Percentiles rank a stretch among this genome's conserved stretches.
Evolutionary conservation across 352 stramenopile species (phyloP).

Genomic region (Pythium aristosporum): DNA sequence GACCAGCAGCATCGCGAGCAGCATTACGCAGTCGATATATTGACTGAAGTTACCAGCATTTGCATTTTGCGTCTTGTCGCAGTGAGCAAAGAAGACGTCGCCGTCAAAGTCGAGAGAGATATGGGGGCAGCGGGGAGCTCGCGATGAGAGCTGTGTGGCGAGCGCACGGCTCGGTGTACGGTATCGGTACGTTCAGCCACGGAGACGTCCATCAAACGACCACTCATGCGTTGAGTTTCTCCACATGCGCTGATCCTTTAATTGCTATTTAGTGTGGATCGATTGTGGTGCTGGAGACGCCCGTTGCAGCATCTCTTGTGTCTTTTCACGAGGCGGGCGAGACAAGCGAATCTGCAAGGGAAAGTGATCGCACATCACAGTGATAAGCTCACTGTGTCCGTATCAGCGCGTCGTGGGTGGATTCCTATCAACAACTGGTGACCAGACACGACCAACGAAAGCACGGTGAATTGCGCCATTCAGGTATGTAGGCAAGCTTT

Average conservation of each 20-base stretch:
- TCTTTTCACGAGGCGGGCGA: background rate
- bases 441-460: too few relatives aligned
- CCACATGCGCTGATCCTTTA: background rate
- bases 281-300: slow-evolving; percentile 29
- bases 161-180: slow-evolving; percentile 3
- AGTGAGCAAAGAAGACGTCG: slow-evolving; percentile 13
- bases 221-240: background rate
- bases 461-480: too few relatives aligned
- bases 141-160: slow-evolving; percentile 2
- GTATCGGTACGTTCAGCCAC: too few relatives aligned
- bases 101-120: slow-evolving; percentile 24
- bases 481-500: too few relatives aligned
- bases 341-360: slow-evolving; percentile 28
- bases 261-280: too few relatives aligned
- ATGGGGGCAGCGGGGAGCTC: background rate
- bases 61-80: background rate
- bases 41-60: slow-evolving; percentile 26
- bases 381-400: slow-evolving; percentile 22
- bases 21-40: slow-evolving; percentile 12
- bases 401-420: slow-evolving; percentile 23
- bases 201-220: slow-evolving; percentile 21
- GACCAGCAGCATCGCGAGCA: background rate
- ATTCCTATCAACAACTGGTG: slow-evolving; percentile 11
- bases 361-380: slow-evolving; percentile 25
- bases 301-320: slow-evolving; percentile 6